Evolutionary conservation across 164 flowering plant genomes (phyloP).

Genomic region (Magnolia changhungtana): DNA sequence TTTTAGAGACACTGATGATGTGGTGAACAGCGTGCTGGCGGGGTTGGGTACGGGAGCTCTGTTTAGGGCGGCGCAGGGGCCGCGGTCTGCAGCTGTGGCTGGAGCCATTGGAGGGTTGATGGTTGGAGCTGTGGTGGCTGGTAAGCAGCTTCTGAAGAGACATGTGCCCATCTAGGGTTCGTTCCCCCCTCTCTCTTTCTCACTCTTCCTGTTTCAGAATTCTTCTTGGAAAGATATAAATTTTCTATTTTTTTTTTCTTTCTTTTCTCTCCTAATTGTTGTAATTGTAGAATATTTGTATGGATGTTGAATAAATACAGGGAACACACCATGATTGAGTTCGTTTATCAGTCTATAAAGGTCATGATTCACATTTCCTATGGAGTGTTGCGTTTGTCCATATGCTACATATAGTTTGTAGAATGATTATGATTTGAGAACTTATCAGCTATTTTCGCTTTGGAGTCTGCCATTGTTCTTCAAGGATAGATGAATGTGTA

Average conservation of each 20-base stretch:
- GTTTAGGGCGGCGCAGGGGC: slow-evolving; percentile 57
- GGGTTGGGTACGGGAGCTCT: slow-evolving; percentile 64
- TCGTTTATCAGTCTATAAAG: neutral
- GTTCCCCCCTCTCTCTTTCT: neutral
- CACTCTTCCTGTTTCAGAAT: neutral
- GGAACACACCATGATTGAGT: neutral
- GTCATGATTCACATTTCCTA: neutral
- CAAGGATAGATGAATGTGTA: too few relatives aligned
- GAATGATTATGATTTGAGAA: too few relatives aligned
- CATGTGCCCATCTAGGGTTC: slow-evolving; percentile 42
- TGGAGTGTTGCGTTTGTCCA: too few relatives aligned
- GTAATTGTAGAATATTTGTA: neutral
- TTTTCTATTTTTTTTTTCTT: neutral
- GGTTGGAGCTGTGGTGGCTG: slow-evolving; percentile 48
- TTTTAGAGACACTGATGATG: slow-evolving; percentile 48
- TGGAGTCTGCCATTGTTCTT: too few relatives aligned
- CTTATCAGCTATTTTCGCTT: too few relatives aligned
- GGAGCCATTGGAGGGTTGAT: slow-evolving; percentile 57
- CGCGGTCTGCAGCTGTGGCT: slow-evolving; percentile 62
- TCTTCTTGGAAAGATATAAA: neutral
- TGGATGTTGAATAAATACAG: neutral
- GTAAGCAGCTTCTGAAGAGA: slow-evolving; percentile 54
- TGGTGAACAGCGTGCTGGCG: slow-evolving; percentile 54
- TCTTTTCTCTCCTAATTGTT: neutral
- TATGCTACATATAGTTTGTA: too few relatives aligned